Evolutionary conservation across 192 early-diverging fungal species (phyloP), one percentile per base, ranked within the genome.

Genomic region (Backusella mclennaniae): DNA sequence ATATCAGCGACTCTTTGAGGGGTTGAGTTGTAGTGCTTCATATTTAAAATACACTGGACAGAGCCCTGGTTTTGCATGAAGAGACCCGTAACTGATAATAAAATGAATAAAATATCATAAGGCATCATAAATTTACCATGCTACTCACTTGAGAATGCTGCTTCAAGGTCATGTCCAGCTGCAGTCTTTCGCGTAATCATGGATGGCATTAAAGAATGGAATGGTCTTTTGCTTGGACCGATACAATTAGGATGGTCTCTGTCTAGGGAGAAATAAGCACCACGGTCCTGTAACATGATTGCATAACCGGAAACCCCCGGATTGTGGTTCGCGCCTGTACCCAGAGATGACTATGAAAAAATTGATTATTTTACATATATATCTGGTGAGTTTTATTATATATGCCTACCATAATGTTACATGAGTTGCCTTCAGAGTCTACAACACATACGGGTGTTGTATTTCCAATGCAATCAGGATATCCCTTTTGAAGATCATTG

Each of bases 1-100:
- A 82, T 72, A 78, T 95, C 76, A n/a, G 91, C 88, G 9, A 44
- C 14, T 3, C 72, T 76, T 80, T 95, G 94, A 53, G 90, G 87
- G 52, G 82, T 82, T 73, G 86, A 84, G 4, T 80, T 78, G 59
- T 88, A 89, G 71, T 86, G 84, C 38, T 89, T 66, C 23, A 91
- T 79, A 73, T 93, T 93, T 42, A 94, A 68, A 71, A 95, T 80
- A 7, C 91, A 89, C 83, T 95, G 94, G 3, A 94, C 79, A 41
- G 94, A 92, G 15, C 93, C 93, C 82, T 94, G 93, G 21, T 93
- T 93, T 79, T 95, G 94, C 87, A 91, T 92, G 76, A 87, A 92
- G 6, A 88, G 91, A 39, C 93, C 94, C 90, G 93, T 83, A 19
- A 85, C 81, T 93, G 63, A 87, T 86, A 15, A 80, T 84, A 36